Conservation (phyloP, 192 early-diverging fungal species). For the Geranomyces variabilis region DNA sequence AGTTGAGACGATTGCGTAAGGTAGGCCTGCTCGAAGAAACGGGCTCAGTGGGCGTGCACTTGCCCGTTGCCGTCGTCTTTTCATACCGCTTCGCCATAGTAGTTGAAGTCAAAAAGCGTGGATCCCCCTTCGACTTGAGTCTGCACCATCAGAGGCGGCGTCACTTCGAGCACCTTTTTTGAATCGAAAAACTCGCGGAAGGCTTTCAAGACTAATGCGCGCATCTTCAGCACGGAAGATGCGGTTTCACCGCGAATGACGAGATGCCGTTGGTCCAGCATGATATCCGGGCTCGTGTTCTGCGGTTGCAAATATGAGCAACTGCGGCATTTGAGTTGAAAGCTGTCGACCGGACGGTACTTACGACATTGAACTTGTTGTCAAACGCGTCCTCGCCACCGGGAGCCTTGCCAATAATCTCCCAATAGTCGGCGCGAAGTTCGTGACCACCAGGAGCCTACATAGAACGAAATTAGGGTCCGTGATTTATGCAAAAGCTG, state of each 20-base stretch:
- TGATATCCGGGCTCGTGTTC: slow-evolving; percentile 84
- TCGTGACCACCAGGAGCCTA: slow-evolving; percentile 97
- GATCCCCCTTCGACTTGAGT: slow-evolving; percentile 98
- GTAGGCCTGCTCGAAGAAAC: slow-evolving; percentile 67
- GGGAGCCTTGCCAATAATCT: slow-evolving; percentile 89
- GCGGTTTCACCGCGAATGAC: slow-evolving; percentile 92
- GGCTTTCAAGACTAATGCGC: slow-evolving; percentile 82
- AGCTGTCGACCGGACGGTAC: not conserved
- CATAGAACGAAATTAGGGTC: slow-evolving; percentile 13
- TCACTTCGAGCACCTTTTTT: slow-evolving; percentile 82
- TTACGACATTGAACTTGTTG: slow-evolving; percentile 81
- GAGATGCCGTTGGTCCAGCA: slow-evolving; percentile 93
- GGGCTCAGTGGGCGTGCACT: not conserved
- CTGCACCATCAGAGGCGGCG: slow-evolving; percentile 98
- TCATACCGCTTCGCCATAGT: slow-evolving; percentile 87
- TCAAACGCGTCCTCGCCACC: slow-evolving; percentile 90
- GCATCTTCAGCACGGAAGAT: slow-evolving; percentile 83
- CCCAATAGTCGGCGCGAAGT: slow-evolving; percentile 94
- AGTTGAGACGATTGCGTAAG: slow-evolving; percentile 99
- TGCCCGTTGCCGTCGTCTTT: not conserved
- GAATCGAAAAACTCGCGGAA: slow-evolving; percentile 95
- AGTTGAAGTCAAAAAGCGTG: slow-evolving; percentile 92
- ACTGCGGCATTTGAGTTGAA: not conserved
- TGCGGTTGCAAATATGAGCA: slow-evolving; percentile 12
- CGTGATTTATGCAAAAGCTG: not conserved